Evolutionary conservation across 495 filamentous ascomycete species (phyloP), one percentile per base, ranked within the genome.

Genomic region (Penicillium malachiteum): DNA sequence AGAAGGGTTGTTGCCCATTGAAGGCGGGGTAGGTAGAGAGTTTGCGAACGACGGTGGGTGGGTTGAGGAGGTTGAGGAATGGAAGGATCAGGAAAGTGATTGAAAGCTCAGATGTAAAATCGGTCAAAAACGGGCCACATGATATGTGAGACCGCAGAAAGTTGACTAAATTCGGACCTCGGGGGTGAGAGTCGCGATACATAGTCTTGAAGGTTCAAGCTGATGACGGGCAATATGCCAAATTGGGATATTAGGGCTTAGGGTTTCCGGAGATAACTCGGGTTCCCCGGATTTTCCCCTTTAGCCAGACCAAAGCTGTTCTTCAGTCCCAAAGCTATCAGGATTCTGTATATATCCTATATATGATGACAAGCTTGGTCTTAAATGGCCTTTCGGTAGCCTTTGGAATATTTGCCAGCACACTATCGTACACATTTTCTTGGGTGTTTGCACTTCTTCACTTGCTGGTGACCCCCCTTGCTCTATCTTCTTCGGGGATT

Each of bases 1-100:
- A 50, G 76, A 78, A 66, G 76, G 76, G 65, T 72, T 78, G 66
- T 78, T 78, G 56, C 76, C 76, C 76, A 78, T 78, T 54, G 66
- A 65, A 67, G 66, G 67, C 56, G 68, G 63, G 62, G 65, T 64
- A 63, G 56, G 50, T 50, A 52, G 33, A 51, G 48, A 4, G 4
- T 26, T 26, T 26, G 21, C 21, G 21, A 26, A 26, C 21, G 45
- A 42, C 48, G 32, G 42, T 32, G 52, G 48, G 44, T 37, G 50
- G 43, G 35, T 44, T 40, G 50, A 48, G 11, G 37, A 42, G 51
- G 11, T 38, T 48, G 50, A 34, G 52, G 13, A 5, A 45, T 30
- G 21, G 21, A 57, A 21, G 16, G 42, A 46, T 38, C 44, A 46
- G 30, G 31, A 43, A 47, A 50, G 47, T 45, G 47, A 46, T 50